Conservation (phyloP, 768 basidiomycete species). For the Boletellus ananiceps region DNA sequence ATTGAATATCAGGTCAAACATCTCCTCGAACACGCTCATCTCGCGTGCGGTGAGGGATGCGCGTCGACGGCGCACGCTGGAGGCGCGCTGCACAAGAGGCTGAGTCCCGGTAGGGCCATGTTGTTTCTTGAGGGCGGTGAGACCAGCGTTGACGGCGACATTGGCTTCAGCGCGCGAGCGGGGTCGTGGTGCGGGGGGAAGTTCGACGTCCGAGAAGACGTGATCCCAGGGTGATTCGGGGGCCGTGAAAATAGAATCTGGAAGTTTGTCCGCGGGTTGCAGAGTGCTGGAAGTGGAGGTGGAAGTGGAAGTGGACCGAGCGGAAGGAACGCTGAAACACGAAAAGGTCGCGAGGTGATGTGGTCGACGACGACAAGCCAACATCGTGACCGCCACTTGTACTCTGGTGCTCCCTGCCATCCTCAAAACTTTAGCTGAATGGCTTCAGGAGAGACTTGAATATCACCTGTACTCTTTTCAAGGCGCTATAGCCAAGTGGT, state of each 20-base stretch:
- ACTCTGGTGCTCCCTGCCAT: slow-evolving; percentile 34
- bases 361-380: slow-evolving; percentile 13
- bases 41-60: slow-evolving; percentile 69
- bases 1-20: slow-evolving; percentile 70
- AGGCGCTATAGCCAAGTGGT: slow-evolving; percentile 77
- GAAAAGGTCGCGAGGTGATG: not conserved
- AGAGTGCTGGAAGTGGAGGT: not conserved
- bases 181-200: slow-evolving; percentile 15
- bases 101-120: not conserved
- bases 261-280: not conserved
- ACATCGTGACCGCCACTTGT: slow-evolving; percentile 10
- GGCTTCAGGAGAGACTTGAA: no score
- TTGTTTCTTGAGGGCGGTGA: not conserved
- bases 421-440: not conserved
- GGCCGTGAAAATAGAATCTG: slow-evolving; percentile 33
- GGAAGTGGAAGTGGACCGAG: slow-evolving; percentile 1
- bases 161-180: slow-evolving; percentile 11
- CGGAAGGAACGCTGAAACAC: not conserved
- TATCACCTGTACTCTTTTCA: not conserved
- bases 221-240: slow-evolving; percentile 47
- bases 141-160: not conserved
- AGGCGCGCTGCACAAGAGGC: slow-evolving; percentile 10
- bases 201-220: slow-evolving; percentile 46
- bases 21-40: slow-evolving; percentile 60
- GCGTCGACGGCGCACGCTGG: slow-evolving; percentile 28